Evolutionary conservation across 257 asterid genomes (phyloP).

Genomic region (Haberlea rhodopensis): DNA sequence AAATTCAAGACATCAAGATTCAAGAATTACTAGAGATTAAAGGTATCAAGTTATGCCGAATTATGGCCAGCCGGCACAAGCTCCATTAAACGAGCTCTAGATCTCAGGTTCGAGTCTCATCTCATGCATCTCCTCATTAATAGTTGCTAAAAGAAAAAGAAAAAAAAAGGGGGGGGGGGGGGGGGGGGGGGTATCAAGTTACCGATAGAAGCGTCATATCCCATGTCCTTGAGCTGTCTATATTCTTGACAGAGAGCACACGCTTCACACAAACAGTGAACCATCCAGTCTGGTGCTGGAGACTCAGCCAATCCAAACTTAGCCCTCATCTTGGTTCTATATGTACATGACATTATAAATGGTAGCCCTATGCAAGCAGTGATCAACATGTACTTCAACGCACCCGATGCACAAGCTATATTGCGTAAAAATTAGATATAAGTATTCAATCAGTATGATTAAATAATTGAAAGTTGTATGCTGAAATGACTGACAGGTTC

Average conservation of each 20-base stretch:
- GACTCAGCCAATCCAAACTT: constrained; percentile 49
- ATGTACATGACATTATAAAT: constrained; percentile 63
- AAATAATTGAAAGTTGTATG: too few species aligned
- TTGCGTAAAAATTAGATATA: neutral
- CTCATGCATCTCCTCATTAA: too few species aligned
- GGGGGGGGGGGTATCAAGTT: neutral
- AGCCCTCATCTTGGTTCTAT: constrained; percentile 54
- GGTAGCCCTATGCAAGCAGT: constrained; percentile 46
- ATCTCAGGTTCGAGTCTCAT: too few species aligned
- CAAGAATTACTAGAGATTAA: too few species aligned
- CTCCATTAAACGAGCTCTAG: too few species aligned
- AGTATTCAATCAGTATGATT: neutral
- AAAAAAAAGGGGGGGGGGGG: neutral
- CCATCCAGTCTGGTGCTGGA: constrained; percentile 52
- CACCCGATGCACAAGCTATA: constrained; percentile 54
- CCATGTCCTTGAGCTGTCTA: constrained; percentile 54
- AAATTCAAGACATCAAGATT: too few species aligned
- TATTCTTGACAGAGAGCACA: constrained; percentile 81
- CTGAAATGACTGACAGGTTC: constrained; percentile 36
- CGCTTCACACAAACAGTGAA: constrained; percentile 58
- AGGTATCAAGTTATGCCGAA: too few species aligned
- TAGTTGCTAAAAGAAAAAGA: too few species aligned
- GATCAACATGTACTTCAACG: constrained; percentile 41
- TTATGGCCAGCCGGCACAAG: too few species aligned
- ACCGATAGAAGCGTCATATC: constrained; percentile 65